Percentiles rank a stretch among this genome's conserved stretches.
Conservation (phyloP, 768 basidiomycete species). For the Boletus sp. region DNA sequence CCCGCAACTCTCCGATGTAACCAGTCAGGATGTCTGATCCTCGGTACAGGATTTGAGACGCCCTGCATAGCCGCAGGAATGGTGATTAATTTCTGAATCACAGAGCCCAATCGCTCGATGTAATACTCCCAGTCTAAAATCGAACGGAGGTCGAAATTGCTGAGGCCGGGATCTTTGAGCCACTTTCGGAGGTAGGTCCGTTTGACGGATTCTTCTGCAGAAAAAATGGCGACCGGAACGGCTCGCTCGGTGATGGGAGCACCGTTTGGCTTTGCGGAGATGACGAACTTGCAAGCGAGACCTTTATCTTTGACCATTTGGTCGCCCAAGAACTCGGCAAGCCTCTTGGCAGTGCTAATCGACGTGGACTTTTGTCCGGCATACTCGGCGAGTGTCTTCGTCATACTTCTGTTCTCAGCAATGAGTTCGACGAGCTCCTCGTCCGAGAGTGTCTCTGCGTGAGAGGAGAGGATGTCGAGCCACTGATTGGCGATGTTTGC, state of each 20-base stretch:
- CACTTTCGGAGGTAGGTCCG: conserved; percentile 89
- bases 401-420: conserved; percentile 98
- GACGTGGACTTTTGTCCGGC: conserved; percentile 96
- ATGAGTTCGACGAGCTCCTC: conserved; percentile 97
- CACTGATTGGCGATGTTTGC: conserved; percentile 93
- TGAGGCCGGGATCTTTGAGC: conserved; percentile 89
- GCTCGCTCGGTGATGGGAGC: conserved; percentile 97
- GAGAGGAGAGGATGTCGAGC: conserved; percentile 92
- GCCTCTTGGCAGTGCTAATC: conserved; percentile 90
- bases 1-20: conserved; percentile 86
- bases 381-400: conserved; percentile 93
- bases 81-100: conserved; percentile 98
- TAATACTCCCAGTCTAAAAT: conserved; percentile 99
- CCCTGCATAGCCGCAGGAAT: conserved; percentile 99
- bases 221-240: conserved; percentile 96
- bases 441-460: conserved; percentile 79
- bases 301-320: conserved; percentile 99
- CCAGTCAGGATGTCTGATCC: conserved; percentile 97
- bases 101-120: conserved; percentile 94
- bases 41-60: conserved; percentile 92
- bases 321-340: conserved; percentile 95
- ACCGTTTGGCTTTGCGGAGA: conserved; percentile 88
- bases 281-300: conserved; percentile 97
- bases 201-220: conserved; percentile 90
- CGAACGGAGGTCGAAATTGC: conserved; percentile 85